Percentiles rank a stretch among this genome's conserved stretches.
Conservation (phyloP, 345 rosid species). For the Erodium maritimum region DNA sequence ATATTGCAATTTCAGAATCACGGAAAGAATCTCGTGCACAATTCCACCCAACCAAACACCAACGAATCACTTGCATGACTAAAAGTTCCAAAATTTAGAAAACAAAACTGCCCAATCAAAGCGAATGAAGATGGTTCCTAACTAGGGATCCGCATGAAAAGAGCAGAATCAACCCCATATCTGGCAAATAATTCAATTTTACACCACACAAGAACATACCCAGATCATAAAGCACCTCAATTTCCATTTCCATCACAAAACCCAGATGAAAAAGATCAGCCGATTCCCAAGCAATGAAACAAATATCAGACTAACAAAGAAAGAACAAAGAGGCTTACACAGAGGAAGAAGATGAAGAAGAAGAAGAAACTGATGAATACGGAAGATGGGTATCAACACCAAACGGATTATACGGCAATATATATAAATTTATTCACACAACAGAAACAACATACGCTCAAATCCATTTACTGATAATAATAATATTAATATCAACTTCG, state of each 20-base stretch:
- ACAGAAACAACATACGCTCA: background rate
- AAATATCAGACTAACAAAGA: too few relatives aligned
- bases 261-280: slow-evolving; percentile 7
- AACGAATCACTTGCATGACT: background rate
- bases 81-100: slow-evolving; percentile 6
- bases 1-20: background rate
- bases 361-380: slow-evolving; percentile 20
- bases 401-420: slow-evolving; percentile 8
- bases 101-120: slow-evolving; percentile 8
- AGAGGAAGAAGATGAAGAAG: slow-evolving; percentile 1
- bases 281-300: slow-evolving; percentile 1
- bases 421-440: slow-evolving; percentile 2
- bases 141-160: slow-evolving; percentile 7
- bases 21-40: background rate
- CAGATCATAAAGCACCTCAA: slow-evolving; percentile 25
- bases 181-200: slow-evolving; percentile 11
- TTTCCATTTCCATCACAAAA: slow-evolving; percentile 14
- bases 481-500: background rate
- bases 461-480: slow-evolving; percentile 2
- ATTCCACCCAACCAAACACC: slow-evolving; percentile 1
- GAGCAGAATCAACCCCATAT: slow-evolving; percentile 8
- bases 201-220: slow-evolving; percentile 14
- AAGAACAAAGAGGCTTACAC: slow-evolving; percentile 13
- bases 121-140: slow-evolving; percentile 10
- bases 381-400: slow-evolving; percentile 18